phyloP scores from a whole-genome alignment of 345 rosid genomes.

The Pistacia integerrima region DNA sequence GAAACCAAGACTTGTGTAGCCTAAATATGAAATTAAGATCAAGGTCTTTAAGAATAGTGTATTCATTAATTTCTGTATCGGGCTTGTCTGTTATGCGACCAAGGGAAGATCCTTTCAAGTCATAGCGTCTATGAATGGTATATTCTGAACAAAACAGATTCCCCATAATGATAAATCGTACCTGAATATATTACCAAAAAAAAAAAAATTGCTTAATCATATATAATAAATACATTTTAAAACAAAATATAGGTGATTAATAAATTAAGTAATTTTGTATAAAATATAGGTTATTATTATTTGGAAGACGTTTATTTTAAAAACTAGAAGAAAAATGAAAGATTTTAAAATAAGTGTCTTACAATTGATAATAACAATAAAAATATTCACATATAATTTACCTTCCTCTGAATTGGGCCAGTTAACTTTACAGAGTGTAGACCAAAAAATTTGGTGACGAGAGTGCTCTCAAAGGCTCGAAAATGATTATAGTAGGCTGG shows the following conservation, averaged over 20 bases:
- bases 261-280: too few species aligned
- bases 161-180: slow-evolving; percentile 91
- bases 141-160: slow-evolving; percentile 85
- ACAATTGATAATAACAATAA: too few species aligned
- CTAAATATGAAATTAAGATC: slow-evolving; percentile 85
- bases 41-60: slow-evolving; percentile 85
- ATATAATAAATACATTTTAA: neutral
- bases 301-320: too few species aligned
- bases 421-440: slow-evolving; percentile 83
- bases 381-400: slow-evolving; percentile 13
- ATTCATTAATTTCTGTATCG: slow-evolving; percentile 71
- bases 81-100: slow-evolving; percentile 89
- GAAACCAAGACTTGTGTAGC: slow-evolving; percentile 83
- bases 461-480: slow-evolving; percentile 77
- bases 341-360: too few species aligned
- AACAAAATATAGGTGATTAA: too few species aligned
- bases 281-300: too few species aligned
- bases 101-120: slow-evolving; percentile 91
- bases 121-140: slow-evolving; percentile 76
- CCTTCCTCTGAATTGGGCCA: slow-evolving; percentile 89
- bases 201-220: neutral
- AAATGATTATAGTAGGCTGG: slow-evolving; percentile 85
- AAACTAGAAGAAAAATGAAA: too few species aligned
- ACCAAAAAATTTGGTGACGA: slow-evolving; percentile 80
- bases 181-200: slow-evolving; percentile 43